phyloP scores from a whole-genome alignment of 2,329 filamentous ascomycete genomes.

The Rhynchosporium agropyri region DNA sequence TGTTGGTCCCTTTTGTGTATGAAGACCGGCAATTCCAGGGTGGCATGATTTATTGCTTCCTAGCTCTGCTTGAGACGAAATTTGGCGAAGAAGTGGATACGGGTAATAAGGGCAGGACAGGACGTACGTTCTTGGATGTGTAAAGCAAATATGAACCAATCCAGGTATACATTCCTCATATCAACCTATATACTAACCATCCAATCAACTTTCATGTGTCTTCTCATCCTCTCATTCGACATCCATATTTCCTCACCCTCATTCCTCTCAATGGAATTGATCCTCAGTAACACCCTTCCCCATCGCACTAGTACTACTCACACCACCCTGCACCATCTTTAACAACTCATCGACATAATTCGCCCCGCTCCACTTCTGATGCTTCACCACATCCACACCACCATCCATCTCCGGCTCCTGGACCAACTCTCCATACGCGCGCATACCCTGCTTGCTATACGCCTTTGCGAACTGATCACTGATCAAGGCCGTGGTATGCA shows the following conservation, averaged over 20 bases:
- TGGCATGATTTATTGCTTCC: no score
- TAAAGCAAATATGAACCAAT: no score
- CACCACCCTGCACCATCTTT: constrained; percentile 95
- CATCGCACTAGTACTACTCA: constrained; percentile 93
- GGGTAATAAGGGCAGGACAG: no score
- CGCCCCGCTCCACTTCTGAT: constrained; percentile 98
- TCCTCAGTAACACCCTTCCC: constrained; percentile 97
- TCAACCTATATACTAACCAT: background rate
- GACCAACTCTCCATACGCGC: constrained; percentile 93
- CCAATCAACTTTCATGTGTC: background rate
- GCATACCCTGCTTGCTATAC: constrained; percentile 83
- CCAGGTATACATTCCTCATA: no score
- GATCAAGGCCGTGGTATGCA: constrained; percentile 94
- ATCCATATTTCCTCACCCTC: background rate
- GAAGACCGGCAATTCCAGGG: no score
- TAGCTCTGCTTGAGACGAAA: no score
- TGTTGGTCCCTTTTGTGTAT: no score
- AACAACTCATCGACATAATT: constrained; percentile 92
- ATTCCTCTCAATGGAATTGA: constrained; percentile 70
- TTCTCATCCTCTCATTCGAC: background rate
- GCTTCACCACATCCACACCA: constrained; percentile 91
- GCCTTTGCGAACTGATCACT: constrained; percentile 84
- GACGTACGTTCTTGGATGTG: no score
- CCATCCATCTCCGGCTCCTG: constrained; percentile 96
- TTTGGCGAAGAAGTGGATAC: no score